These are phyloP conservation scores for Eudorina sp. DNA, from an alignment of 139 green algal species.

Conservation along the genomic window DNA sequence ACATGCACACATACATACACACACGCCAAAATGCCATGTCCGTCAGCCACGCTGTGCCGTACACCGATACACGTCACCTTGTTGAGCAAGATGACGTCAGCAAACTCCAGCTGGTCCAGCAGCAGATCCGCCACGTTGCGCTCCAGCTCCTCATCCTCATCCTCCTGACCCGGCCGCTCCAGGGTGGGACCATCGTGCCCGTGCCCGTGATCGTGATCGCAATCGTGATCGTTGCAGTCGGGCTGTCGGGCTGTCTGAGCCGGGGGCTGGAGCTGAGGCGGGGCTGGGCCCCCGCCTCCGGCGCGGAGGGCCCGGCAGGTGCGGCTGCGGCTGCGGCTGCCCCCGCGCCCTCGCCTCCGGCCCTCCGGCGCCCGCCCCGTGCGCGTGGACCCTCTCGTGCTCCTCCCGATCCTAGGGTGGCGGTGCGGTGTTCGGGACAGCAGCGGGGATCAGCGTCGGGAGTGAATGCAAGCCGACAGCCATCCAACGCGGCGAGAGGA, in stretches of 20 bases:
- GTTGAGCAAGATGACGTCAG: conserved; percentile 88
- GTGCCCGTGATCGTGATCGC: conserved; percentile 35
- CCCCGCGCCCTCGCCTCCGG: neutral
- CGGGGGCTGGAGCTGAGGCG: conserved; percentile 4
- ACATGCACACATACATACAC: too few relatives aligned
- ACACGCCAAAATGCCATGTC: too few relatives aligned
- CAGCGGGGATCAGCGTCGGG: too few relatives aligned
- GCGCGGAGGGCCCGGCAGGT: neutral
- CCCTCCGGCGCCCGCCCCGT: conserved; percentile 34
- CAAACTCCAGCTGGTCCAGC: conserved; percentile 85
- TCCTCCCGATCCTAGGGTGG: conserved; percentile 32
- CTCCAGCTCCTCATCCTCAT: conserved; percentile 62
- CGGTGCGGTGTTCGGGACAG: too few relatives aligned
- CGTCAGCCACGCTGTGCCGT: too few relatives aligned
- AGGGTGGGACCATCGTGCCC: conserved; percentile 10
- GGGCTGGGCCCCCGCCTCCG: neutral
- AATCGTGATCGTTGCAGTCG: conserved; percentile 10
- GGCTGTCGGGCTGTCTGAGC: conserved; percentile 2
- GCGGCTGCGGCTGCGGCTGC: neutral
- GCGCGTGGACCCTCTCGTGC: conserved; percentile 34
- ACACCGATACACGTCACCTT: too few relatives aligned
- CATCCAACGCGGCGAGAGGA: too few relatives aligned
- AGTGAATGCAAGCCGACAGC: too few relatives aligned
- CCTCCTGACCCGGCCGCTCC: conserved; percentile 28
- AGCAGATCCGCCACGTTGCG: conserved; percentile 81